These are phyloP conservation scores for Pythium dissotocum DNA, from an alignment of 352 stramenopile genomes.

Conservation along the genomic window DNA sequence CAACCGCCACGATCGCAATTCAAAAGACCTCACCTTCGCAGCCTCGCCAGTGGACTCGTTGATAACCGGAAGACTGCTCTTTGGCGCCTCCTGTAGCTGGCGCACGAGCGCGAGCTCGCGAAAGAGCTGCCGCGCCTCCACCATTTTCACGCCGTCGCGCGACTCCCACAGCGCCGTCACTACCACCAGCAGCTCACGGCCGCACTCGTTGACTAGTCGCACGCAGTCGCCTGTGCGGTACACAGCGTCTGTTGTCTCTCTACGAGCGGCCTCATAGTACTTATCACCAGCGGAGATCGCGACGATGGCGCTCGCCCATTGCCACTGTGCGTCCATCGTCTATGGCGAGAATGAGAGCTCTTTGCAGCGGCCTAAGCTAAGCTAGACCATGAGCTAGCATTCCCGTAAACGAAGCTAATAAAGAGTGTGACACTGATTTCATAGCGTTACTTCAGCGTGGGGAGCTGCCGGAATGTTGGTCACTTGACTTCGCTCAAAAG, in stretches of 20 bases:
- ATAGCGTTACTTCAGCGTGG: constrained; percentile 24
- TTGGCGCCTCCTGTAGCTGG: constrained; percentile 21
- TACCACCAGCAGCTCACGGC: constrained; percentile 15
- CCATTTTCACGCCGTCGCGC: constrained; percentile 16
- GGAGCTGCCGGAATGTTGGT: constrained; percentile 33
- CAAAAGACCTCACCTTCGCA: constrained; percentile 7
- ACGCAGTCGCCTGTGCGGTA: constrained; percentile 22
- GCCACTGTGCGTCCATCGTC: constrained; percentile 16
- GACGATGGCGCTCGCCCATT: constrained; percentile 25
- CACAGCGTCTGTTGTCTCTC: not conserved
- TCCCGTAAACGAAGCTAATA: not conserved
- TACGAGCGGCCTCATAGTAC: constrained; percentile 22
- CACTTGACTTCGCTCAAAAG: not conserved
- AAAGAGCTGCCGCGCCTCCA: constrained; percentile 25
- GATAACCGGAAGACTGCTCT: not conserved
- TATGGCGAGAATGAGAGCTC: not conserved
- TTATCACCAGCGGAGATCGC: constrained; percentile 25
- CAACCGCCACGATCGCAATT: not conserved
- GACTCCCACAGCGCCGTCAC: constrained; percentile 28
- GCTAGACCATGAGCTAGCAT: not conserved
- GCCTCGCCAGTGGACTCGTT: not conserved
- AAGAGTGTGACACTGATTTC: constrained; percentile 25
- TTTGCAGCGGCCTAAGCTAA: not conserved
- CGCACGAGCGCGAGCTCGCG: constrained; percentile 19
- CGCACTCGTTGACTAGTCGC: constrained; percentile 16